A percentile compares a stretch with the other conserved stretches of the same genome.
Evolutionary conservation across 371 early-diverging fungal genomes (phyloP).

Genomic region (Nematocida displodere): DNA sequence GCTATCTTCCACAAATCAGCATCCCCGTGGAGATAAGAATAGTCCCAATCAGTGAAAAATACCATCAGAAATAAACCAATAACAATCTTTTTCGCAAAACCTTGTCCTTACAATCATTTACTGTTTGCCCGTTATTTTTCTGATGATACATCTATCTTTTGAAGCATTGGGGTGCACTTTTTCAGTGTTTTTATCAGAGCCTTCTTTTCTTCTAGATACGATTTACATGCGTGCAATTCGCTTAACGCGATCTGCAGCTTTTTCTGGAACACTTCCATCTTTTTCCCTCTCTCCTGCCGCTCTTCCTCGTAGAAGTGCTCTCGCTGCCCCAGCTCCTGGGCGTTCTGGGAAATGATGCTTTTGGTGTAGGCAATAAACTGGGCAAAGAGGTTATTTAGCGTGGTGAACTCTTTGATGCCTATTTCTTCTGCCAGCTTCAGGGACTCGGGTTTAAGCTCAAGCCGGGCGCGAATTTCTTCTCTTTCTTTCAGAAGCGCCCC

Average conservation of each 20-base stretch:
- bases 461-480: background rate
- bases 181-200: conserved; percentile 37
- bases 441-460: conserved; percentile 8
- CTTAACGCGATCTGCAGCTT: conserved; percentile 35
- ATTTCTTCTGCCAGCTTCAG: conserved; percentile 20
- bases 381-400: conserved; percentile 36
- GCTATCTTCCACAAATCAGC: conserved; percentile 66
- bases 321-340: background rate
- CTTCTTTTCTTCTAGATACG: conserved; percentile 45
- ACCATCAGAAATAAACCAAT: conserved; percentile 2
- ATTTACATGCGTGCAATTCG: conserved; percentile 27
- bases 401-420: conserved; percentile 35
- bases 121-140: conserved; percentile 37
- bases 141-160: conserved; percentile 27
- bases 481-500: background rate
- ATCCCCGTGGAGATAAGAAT: conserved; percentile 45
- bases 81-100: no score
- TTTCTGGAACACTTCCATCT: conserved; percentile 39
- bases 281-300: conserved; percentile 1
- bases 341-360: background rate
- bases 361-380: background rate
- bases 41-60: conserved; percentile 8
- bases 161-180: conserved; percentile 3
- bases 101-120: no score
- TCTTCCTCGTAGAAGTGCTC: conserved; percentile 1